A percentile compares a stretch with the other conserved stretches of the same genome.
These are phyloP conservation scores for Colletotrichum tropicale DNA, from an alignment of 2,329 filamentous ascomycete genomes.

Conservation along the genomic window DNA sequence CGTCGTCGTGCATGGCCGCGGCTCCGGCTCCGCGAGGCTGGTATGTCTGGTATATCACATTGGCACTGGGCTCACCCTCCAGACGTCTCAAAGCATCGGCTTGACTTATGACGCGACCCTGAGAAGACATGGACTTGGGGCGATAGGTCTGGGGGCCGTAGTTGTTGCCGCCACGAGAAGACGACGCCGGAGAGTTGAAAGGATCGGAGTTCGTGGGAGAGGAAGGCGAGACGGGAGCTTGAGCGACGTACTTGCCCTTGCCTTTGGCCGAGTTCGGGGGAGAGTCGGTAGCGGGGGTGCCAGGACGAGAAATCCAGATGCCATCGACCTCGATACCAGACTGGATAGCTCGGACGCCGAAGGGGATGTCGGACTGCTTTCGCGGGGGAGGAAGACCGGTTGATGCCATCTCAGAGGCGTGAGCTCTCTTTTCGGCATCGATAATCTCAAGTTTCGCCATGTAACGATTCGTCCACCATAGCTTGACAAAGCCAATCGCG, in stretches of 20 bases:
- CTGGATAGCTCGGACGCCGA: slow-evolving; percentile 85
- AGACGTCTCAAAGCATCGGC: slow-evolving; percentile 13
- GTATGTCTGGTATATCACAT: neutral
- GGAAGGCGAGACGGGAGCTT: slow-evolving; percentile 5
- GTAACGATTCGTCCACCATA: slow-evolving; percentile 64
- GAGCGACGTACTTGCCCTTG: slow-evolving; percentile 18
- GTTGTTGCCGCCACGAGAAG: neutral
- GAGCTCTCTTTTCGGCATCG: slow-evolving; percentile 68
- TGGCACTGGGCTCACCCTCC: neutral
- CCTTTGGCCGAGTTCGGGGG: slow-evolving; percentile 7
- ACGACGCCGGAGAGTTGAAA: slow-evolving; percentile 6
- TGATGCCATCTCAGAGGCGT: slow-evolving; percentile 56
- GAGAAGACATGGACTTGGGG: slow-evolving; percentile 5
- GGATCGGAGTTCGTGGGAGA: slow-evolving; percentile 5
- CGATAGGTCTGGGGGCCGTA: slow-evolving; percentile 12
- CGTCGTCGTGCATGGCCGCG: neutral
- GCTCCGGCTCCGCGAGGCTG: neutral
- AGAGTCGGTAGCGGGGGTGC: slow-evolving; percentile 36
- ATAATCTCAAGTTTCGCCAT: slow-evolving; percentile 64
- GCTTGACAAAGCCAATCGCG: slow-evolving; percentile 68
- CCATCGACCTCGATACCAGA: slow-evolving; percentile 84
- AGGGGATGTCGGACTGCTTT: slow-evolving; percentile 65
- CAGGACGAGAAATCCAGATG: slow-evolving; percentile 72
- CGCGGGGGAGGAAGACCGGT: slow-evolving; percentile 50
- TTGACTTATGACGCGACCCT: neutral